A percentile compares a stretch with the other conserved stretches of the same genome.
phyloP scores from a whole-genome alignment of 805 yeast species.

The Zygotorulaspora chibaensis region DNA sequence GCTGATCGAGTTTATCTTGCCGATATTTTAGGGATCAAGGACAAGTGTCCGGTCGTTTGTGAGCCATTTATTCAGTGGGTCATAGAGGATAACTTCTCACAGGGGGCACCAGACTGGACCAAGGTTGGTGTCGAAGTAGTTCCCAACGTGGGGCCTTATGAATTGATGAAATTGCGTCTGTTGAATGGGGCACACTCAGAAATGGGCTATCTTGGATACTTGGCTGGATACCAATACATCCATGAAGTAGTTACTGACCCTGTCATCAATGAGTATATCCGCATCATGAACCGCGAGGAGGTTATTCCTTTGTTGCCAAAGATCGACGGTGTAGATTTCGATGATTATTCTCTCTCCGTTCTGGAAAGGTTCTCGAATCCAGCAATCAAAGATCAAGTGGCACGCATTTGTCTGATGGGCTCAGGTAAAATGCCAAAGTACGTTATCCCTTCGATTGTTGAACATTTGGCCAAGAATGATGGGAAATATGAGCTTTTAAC shows the following conservation, averaged over 20 bases:
- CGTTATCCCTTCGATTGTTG: slow-evolving; percentile 10
- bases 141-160: slow-evolving; percentile 8
- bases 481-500: slow-evolving; percentile 8
- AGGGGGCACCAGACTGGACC: slow-evolving; percentile 9
- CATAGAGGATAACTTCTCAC: slow-evolving; percentile 7
- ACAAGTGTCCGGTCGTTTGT: slow-evolving; percentile 7
- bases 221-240: slow-evolving; percentile 9
- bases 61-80: slow-evolving; percentile 12
- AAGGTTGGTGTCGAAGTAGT: slow-evolving; percentile 9
- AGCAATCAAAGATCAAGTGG: slow-evolving; percentile 8
- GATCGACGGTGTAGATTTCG: slow-evolving; percentile 9
- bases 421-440: slow-evolving; percentile 13
- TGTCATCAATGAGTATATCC: slow-evolving; percentile 7
- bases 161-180: slow-evolving; percentile 10
- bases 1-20: slow-evolving; percentile 5
- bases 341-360: slow-evolving; percentile 8
- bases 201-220: slow-evolving; percentile 9
- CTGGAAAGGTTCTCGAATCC: slow-evolving; percentile 10
- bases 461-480: slow-evolving; percentile 5
- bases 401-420: slow-evolving; percentile 12
- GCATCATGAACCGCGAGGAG: slow-evolving; percentile 6
- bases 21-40: slow-evolving; percentile 5
- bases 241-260: slow-evolving; percentile 10
- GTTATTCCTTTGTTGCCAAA: slow-evolving; percentile 10
- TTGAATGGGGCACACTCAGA: slow-evolving; percentile 10